These are phyloP conservation scores for Graphilbum sp. DNA, from an alignment of 2,329 filamentous ascomycete genomes.

Conservation along the genomic window DNA sequence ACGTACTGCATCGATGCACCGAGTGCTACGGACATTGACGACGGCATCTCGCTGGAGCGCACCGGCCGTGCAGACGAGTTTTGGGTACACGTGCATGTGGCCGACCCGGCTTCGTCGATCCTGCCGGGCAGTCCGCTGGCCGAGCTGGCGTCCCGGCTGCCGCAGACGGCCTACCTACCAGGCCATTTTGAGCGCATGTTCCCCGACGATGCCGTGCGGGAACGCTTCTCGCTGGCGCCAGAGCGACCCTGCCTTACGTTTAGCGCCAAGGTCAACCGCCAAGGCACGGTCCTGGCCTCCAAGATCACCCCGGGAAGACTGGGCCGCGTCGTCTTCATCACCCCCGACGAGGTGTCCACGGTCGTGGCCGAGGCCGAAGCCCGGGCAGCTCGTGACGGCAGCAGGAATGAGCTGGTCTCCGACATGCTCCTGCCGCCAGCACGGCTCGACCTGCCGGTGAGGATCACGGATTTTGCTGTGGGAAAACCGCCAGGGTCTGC, in stretches of 20 bases:
- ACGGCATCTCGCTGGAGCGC: conserved; percentile 56
- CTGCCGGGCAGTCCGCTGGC: conserved; percentile 38
- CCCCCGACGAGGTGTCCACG: conserved; percentile 30
- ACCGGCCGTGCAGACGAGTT: conserved; percentile 33
- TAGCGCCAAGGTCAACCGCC: conserved; percentile 36
- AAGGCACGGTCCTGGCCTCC: conserved; percentile 35
- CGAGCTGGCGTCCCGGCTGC: conserved; percentile 42
- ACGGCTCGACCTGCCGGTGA: conserved; percentile 2
- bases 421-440: neutral
- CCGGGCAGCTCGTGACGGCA: neutral
- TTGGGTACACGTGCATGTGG: conserved; percentile 67
- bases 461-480: conserved; percentile 15
- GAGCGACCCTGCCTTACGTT: conserved; percentile 42
- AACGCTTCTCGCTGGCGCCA: conserved; percentile 36
- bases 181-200: conserved; percentile 44
- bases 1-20: conserved; percentile 60
- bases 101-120: conserved; percentile 61
- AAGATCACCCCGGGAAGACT: conserved; percentile 37
- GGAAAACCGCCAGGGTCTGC: conserved; percentile 13
- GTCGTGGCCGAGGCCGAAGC: conserved; percentile 16
- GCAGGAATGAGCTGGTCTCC: neutral
- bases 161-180: conserved; percentile 42
- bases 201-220: conserved; percentile 27
- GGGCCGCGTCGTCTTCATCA: conserved; percentile 36
- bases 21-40: conserved; percentile 56